These are phyloP conservation scores for Monosporascus sp. DNA, from an alignment of 2,329 filamentous ascomycete species.

Conservation along the genomic window DNA sequence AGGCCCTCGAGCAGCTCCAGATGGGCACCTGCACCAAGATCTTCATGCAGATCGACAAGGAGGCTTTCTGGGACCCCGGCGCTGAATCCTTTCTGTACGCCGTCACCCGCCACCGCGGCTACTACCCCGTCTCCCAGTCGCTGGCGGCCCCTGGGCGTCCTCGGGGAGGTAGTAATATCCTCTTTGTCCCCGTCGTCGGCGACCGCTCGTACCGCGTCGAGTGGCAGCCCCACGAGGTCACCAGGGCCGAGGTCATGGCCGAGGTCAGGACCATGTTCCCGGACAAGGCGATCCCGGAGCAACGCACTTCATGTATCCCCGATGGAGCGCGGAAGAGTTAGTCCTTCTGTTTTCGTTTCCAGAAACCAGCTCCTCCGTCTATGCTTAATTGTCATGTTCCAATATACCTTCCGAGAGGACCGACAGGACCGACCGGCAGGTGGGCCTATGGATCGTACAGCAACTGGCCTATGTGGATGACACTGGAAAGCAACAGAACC, in stretches of 20 bases:
- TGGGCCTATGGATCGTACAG: too few species aligned
- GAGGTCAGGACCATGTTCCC: constrained; percentile 32
- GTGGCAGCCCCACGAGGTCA: constrained; percentile 52
- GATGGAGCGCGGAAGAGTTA: too few species aligned
- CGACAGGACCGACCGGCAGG: too few species aligned
- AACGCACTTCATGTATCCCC: too few species aligned
- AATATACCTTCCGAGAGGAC: too few species aligned
- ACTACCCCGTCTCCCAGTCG: constrained; percentile 59
- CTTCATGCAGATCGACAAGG: constrained; percentile 62
- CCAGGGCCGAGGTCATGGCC: constrained; percentile 49
- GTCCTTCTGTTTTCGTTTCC: too few species aligned
- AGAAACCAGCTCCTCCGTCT: too few species aligned
- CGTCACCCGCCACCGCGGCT: constrained; percentile 34
- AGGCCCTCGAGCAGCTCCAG: constrained; percentile 57
- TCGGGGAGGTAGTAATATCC: constrained; percentile 55
- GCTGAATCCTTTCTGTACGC: constrained; percentile 42
- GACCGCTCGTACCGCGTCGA: constrained; percentile 54
- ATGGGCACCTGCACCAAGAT: constrained; percentile 73
- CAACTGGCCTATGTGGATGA: constrained; percentile 50
- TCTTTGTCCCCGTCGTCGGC: constrained; percentile 60
- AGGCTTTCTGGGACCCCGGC: constrained; percentile 57
- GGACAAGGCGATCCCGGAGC: too few species aligned
- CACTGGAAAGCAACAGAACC: constrained; percentile 60
- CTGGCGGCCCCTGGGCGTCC: constrained; percentile 50
- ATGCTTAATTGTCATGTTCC: too few species aligned